Evolutionary conservation across 1,284 basidiomycete genomes (phyloP).

Genomic region (Blastosporella zonata): DNA sequence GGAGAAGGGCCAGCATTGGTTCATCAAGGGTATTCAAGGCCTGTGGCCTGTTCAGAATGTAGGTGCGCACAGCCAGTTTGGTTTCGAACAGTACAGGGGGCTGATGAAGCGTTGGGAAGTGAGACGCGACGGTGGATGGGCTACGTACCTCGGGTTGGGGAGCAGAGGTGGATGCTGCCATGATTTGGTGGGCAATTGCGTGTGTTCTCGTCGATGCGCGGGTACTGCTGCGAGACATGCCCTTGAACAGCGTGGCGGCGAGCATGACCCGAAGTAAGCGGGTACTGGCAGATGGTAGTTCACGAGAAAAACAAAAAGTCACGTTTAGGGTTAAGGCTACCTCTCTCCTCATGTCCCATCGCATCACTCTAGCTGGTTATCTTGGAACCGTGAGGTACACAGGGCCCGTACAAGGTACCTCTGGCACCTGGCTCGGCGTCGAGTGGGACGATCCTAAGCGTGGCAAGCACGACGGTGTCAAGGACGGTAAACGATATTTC

Average conservation of each 20-base stretch:
- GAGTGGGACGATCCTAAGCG: slow-evolving; percentile 89
- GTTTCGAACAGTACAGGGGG: slow-evolving; percentile 70
- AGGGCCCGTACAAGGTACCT: slow-evolving; percentile 64
- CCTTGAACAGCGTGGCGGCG: slow-evolving; percentile 29
- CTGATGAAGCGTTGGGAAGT: slow-evolving; percentile 29
- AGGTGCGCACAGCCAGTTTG: slow-evolving; percentile 60
- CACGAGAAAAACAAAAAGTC: slow-evolving; percentile 13
- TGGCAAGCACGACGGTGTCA: slow-evolving; percentile 86
- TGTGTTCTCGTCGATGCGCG: slow-evolving; percentile 46
- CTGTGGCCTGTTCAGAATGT: slow-evolving; percentile 77
- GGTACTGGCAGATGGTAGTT: slow-evolving; percentile 5
- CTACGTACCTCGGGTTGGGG: slow-evolving; percentile 32
- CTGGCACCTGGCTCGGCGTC: slow-evolving; percentile 84
- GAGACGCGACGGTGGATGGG: slow-evolving; percentile 7
- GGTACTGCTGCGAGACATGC: slow-evolving; percentile 43
- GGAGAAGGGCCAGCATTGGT: slow-evolving; percentile 77
- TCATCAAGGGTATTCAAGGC: slow-evolving; percentile 88
- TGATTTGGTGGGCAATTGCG: slow-evolving; percentile 61
- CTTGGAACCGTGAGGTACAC: slow-evolving; percentile 71
- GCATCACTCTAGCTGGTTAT: slow-evolving; percentile 48
- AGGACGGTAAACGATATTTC: slow-evolving; percentile 81
- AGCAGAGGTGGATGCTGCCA: slow-evolving; percentile 39
- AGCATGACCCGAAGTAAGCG: slow-evolving; percentile 26
- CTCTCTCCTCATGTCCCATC: slow-evolving; percentile 30
- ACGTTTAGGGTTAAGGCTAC: slow-evolving; percentile 20